phyloP scores from a whole-genome alignment of 2,329 filamentous ascomycete genomes.

The Cladosporium sp. region DNA sequence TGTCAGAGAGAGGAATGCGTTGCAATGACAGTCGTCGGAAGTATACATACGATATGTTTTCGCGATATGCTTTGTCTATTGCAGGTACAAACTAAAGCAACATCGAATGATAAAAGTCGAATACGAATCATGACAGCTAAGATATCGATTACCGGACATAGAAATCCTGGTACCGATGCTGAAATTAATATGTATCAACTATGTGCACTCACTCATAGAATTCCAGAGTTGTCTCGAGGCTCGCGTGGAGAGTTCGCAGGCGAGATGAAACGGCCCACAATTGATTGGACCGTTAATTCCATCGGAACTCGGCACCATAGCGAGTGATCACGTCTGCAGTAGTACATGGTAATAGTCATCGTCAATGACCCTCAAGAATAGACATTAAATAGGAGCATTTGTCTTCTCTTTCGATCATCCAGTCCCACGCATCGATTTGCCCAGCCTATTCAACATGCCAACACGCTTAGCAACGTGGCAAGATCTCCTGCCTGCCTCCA shows the following conservation, averaged over 20 bases:
- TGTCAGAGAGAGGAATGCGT: not conserved
- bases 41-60: not conserved
- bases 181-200: not conserved
- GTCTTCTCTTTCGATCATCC: not conserved
- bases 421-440: not conserved
- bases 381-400: not conserved
- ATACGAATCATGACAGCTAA: not conserved
- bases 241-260: not conserved
- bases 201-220: not conserved
- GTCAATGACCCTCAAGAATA: not conserved
- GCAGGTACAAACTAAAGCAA: not conserved
- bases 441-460: conserved; percentile 24
- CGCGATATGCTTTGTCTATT: not conserved
- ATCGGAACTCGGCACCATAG: not conserved
- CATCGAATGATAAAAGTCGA: not conserved
- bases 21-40: not conserved
- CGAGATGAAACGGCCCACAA: not conserved
- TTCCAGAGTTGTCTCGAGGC: not conserved
- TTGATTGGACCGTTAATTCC: not conserved
- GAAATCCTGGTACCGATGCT: not conserved
- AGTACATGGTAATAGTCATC: not conserved
- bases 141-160: not conserved
- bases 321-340: not conserved
- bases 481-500: conserved; percentile 29
- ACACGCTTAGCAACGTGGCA: conserved; percentile 27